These are phyloP conservation scores for Cercospora berteroae DNA, from an alignment of 2,329 filamentous ascomycete genomes.

Conservation along the genomic window DNA sequence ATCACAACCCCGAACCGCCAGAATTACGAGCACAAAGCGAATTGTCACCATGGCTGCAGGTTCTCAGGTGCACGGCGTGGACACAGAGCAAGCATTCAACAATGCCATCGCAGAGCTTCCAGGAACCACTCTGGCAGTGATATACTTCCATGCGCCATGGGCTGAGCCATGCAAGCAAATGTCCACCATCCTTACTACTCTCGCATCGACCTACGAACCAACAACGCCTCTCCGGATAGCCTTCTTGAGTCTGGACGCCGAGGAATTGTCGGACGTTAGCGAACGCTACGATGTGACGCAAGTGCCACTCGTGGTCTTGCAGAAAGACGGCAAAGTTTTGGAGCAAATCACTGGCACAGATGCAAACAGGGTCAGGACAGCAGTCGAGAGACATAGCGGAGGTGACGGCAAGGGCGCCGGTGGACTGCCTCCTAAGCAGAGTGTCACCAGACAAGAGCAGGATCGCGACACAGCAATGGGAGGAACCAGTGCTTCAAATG, in stretches of 20 bases:
- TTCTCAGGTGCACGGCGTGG: constrained; percentile 68
- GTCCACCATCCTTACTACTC: constrained; percentile 77
- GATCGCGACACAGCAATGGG: constrained; percentile 21
- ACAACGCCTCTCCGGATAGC: constrained; percentile 64
- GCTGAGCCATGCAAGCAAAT: constrained; percentile 94
- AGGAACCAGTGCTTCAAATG: constrained; percentile 25
- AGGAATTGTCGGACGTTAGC: constrained; percentile 87
- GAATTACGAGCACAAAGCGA: constrained; percentile 2
- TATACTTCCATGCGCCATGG: constrained; percentile 97
- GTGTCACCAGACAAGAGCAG: constrained; percentile 31
- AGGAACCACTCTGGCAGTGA: constrained; percentile 69
- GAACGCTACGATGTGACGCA: constrained; percentile 93
- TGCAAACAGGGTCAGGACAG: constrained; percentile 76
- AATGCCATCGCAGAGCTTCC: constrained; percentile 65
- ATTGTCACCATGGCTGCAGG: constrained; percentile 25
- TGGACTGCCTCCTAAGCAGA: constrained; percentile 45
- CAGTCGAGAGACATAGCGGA: constrained; percentile 78
- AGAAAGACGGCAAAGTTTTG: constrained; percentile 70
- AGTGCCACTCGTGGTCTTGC: constrained; percentile 85
- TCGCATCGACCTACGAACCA: constrained; percentile 80
- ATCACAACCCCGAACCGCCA: background rate
- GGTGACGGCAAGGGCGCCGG: constrained; percentile 32
- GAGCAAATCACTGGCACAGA: constrained; percentile 90
- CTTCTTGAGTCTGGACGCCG: constrained; percentile 90
- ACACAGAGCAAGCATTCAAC: constrained; percentile 70